Conservation (phyloP, 495 filamentous ascomycete species). For the Penicillium antarcticum region DNA sequence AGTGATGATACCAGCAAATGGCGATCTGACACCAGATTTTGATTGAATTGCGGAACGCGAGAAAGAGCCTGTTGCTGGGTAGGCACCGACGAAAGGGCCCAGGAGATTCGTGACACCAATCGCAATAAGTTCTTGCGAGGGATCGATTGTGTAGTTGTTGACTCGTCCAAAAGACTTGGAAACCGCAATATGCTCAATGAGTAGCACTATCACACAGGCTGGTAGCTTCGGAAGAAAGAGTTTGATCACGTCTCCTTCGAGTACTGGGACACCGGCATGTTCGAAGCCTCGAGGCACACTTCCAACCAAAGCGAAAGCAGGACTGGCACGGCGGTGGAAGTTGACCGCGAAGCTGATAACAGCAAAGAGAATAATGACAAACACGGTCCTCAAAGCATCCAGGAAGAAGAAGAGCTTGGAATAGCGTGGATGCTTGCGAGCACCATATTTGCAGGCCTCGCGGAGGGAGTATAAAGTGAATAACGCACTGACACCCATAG, state of each 20-base stretch:
- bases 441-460: slow-evolving; percentile 54
- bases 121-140: slow-evolving; percentile 90
- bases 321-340: slow-evolving; percentile 40
- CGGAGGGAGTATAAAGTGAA: slow-evolving; percentile 77
- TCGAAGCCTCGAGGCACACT: slow-evolving; percentile 77
- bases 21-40: slow-evolving; percentile 89
- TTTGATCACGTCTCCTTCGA: slow-evolving; percentile 58
- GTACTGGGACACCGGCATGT: slow-evolving; percentile 62
- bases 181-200: slow-evolving; percentile 93
- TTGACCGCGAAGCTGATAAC: slow-evolving; percentile 84
- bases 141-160: slow-evolving; percentile 94
- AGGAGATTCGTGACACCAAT: slow-evolving; percentile 89
- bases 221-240: slow-evolving; percentile 62
- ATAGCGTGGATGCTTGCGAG: slow-evolving; percentile 60
- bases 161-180: slow-evolving; percentile 92
- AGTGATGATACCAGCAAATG: slow-evolving; percentile 86
- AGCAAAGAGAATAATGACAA: slow-evolving; percentile 86
- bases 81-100: slow-evolving; percentile 86
- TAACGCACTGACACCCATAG: slow-evolving; percentile 89
- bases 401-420: slow-evolving; percentile 80
- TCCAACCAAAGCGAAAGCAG: slow-evolving; percentile 63
- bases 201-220: slow-evolving; percentile 78
- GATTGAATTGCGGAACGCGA: slow-evolving; percentile 94
- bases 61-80: slow-evolving; percentile 91
- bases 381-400: slow-evolving; percentile 80